Evolutionary conservation across 805 yeast species (phyloP), one percentile per base, ranked within the genome.

Genomic region (Phaffomyces antillensis): DNA sequence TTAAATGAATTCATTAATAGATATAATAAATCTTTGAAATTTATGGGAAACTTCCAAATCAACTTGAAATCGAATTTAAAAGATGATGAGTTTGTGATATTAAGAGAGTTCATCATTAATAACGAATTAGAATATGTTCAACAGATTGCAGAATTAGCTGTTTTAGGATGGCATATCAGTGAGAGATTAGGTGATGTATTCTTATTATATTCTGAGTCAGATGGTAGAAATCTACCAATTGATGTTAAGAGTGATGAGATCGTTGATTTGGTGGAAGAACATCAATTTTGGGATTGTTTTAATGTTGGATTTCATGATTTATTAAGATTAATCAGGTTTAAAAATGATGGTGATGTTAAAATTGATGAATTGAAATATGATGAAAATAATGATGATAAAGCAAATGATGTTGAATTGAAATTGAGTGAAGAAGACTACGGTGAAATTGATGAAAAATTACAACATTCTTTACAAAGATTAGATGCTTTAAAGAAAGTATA

Each of bases 401-500:
- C 18, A 6, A 26, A 39, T 20, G 13, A 5, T 30, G 15, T 18
- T n/a, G 30, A 39, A 15, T 8, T 6, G 7, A 11, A 25, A 3
- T 4, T 13, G 24, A 25, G 16, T 34, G 42, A 44, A 23, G 25
- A 17, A 4, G 28, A 30, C 10, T n/a, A 37, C 16, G 15, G 5
- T 11, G 25, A 12, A 7, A 32, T 40, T 4, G 42, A 49, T 16
- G 35, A 48, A 6, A 49, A 49, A 34, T 12, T 47, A 4, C 36
- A 37, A 23, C 16, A 26, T 2, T 40, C 50, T 7, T 20, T 44
- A 30, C 39, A 42, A 7, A 45, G 50, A 39, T 32, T 52, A 32
- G 44, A 48, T 2, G 40, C 37, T 24, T 42, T 55, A 41, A 47
- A 49, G 25, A 48, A 48, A 30, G 28, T 50, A 5, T 55, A 51